Evolutionary conservation across 495 filamentous ascomycete species (phyloP).

Genomic region (Aspergillus nanangensis): DNA sequence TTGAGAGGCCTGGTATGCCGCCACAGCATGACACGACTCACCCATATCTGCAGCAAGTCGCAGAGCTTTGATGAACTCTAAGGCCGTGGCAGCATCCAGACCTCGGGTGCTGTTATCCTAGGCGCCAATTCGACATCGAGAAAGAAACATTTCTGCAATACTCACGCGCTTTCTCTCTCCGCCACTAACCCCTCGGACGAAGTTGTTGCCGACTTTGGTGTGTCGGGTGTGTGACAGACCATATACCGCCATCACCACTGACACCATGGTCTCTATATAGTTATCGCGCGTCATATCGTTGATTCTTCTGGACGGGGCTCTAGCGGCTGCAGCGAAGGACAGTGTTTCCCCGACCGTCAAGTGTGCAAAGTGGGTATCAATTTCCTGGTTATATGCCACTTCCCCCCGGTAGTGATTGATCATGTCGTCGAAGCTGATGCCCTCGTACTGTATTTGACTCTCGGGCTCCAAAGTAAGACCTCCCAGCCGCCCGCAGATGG

Average conservation of each 20-base stretch:
- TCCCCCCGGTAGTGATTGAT: conserved; percentile 56
- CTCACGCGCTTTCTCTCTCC: conserved; percentile 66
- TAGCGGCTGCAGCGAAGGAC: conserved; percentile 52
- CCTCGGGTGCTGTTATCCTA: conserved; percentile 88
- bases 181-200: conserved; percentile 68
- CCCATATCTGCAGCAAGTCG: conserved; percentile 69
- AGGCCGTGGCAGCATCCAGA: conserved; percentile 76
- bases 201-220: conserved; percentile 39
- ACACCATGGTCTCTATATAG: conserved; percentile 36
- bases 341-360: conserved; percentile 62
- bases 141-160: conserved; percentile 50
- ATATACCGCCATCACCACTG: conserved; percentile 58
- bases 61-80: conserved; percentile 63
- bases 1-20: conserved; percentile 78
- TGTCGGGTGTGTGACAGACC: conserved; percentile 51
- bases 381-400: conserved; percentile 56
- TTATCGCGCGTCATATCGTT: conserved; percentile 36
- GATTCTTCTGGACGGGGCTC: conserved; percentile 37
- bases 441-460: conserved; percentile 43
- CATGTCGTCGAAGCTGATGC: conserved; percentile 43
- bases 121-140: conserved; percentile 63
- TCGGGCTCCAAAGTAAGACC: conserved; percentile 30
- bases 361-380: conserved; percentile 60
- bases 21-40: conserved; percentile 72
- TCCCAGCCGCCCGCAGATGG: conserved; percentile 24